Base-by-base conservation (phyloP, 345 rosid species). In the Salix arbutifolia region DNA sequence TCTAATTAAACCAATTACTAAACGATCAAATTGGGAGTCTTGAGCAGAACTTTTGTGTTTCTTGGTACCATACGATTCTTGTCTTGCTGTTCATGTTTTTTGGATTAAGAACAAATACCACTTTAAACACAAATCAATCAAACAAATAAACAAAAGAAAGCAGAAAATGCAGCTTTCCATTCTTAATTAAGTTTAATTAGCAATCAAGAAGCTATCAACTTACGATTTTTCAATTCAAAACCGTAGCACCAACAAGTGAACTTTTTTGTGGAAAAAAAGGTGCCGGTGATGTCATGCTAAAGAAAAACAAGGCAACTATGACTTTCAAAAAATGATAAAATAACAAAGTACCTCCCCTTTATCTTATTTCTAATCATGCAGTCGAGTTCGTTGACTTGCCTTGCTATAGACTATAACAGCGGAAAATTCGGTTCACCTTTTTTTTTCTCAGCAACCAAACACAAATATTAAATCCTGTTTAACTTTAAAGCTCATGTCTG, bases 191-290 rank as follows among this genome's bases (percentile, higher is more conserved):
- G 6, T 52, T 69, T 65, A 31, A 46, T 52, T 26, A 42, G 17
- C 48, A 67, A 42, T 14, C 30, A 12, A 69, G 69, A 35, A 8
- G 37, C 78, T 18, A 17, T 37, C 50, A 76, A 38, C 9, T 23
- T 72, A 30, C n/a, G 48, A 73, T 35, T 82, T 76, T 81, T 72
- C 0, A 21, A 84, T 73, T 75, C 81, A 80, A 85, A 77, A 78
- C 62, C 71, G 80, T 79, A 26, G 67, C 74, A 37, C 66, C 79
- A 67, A 58, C 46, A 77, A 40, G 74, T 62, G 33, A 72, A 52
- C 73, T 53, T 31, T n/a, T 42, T 10, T 68, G 12, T 1, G 66
- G 61, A 73, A 82, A 72, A 23, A 38, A 28, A 2, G 1, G 17
- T 30, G 42, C 44, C 21, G 50, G n/a, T 35, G 5, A 76, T 74